These are phyloP conservation scores for Geosmithia putterillii DNA, from an alignment of 2,329 filamentous ascomycete species.

Conservation along the genomic window DNA sequence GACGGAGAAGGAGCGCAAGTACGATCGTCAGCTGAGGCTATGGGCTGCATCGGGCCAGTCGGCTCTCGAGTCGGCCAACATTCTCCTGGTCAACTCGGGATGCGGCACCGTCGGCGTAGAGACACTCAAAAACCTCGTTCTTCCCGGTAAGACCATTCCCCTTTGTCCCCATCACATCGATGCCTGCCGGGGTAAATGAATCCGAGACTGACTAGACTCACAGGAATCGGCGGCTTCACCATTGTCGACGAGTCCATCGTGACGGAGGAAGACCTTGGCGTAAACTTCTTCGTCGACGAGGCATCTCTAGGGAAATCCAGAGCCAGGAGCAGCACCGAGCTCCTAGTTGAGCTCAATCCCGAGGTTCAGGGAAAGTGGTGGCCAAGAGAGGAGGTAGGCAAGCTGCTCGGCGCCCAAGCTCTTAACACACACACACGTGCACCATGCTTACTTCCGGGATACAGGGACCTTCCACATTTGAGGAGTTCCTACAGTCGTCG, in stretches of 20 bases:
- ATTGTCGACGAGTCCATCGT: constrained; percentile 75
- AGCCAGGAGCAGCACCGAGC: constrained; percentile 63
- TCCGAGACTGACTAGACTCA: background rate
- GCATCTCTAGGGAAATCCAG: constrained; percentile 63
- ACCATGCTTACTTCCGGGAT: background rate
- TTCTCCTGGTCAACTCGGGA: constrained; percentile 82
- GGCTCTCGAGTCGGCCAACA: constrained; percentile 79
- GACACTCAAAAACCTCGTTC: constrained; percentile 90
- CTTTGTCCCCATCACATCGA: background rate
- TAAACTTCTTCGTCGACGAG: constrained; percentile 94
- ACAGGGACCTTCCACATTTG: constrained; percentile 10
- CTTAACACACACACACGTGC: background rate
- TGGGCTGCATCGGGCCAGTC: constrained; percentile 91
- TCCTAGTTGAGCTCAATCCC: constrained; percentile 81
- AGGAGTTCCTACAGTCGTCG: constrained; percentile 25
- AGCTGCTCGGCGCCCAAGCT: constrained; percentile 13
- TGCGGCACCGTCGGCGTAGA: constrained; percentile 82
- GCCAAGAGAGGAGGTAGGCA: constrained; percentile 26
- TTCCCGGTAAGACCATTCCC: constrained; percentile 48
- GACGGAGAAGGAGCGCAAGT: constrained; percentile 60
- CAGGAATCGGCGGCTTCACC: constrained; percentile 79
- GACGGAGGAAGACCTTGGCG: constrained; percentile 71
- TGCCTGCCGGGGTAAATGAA: background rate
- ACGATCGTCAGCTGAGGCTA: constrained; percentile 87
- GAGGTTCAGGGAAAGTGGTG: constrained; percentile 73